A percentile compares a stretch with the other conserved stretches of the same genome.
These are phyloP conservation scores for Kwoniella sp. DNA, from an alignment of 768 basidiomycete species.

Conservation along the genomic window DNA sequence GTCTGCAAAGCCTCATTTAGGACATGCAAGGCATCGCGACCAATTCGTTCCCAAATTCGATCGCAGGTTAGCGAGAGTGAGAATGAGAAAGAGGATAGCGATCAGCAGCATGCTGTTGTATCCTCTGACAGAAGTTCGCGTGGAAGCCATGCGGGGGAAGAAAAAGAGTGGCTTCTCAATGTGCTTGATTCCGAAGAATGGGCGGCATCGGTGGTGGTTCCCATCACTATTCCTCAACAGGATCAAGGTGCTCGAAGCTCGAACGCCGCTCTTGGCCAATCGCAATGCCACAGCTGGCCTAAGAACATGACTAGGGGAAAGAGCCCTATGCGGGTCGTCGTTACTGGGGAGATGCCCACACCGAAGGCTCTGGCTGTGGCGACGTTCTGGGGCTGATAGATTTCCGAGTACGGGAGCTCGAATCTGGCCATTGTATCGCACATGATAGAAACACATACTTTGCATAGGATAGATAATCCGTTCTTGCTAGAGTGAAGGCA, in stretches of 20 bases:
- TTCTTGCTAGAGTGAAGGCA: too few relatives aligned
- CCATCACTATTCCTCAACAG: neutral
- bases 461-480: too few relatives aligned
- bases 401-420: too few relatives aligned
- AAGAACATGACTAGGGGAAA: neutral
- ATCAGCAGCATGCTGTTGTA: too few relatives aligned
- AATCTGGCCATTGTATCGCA: too few relatives aligned
- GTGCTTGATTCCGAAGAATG: neutral
- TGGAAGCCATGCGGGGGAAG: too few relatives aligned
- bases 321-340: neutral
- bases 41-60: neutral
- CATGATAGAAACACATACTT: too few relatives aligned
- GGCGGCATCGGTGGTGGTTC: too few relatives aligned
- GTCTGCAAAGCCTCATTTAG: neutral
- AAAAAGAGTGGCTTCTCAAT: neutral
- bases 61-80: neutral
- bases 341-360: slow-evolving; percentile 11
- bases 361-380: slow-evolving; percentile 7
- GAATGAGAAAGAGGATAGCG: too few relatives aligned
- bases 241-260: neutral
- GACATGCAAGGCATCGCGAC: neutral
- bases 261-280: too few relatives aligned
- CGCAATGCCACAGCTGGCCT: neutral
- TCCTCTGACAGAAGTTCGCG: too few relatives aligned
- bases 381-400: slow-evolving; percentile 4